Evolutionary conservation across 1,139 yeast species (phyloP).

Genomic region (Eremothecium cymbalariae): DNA sequence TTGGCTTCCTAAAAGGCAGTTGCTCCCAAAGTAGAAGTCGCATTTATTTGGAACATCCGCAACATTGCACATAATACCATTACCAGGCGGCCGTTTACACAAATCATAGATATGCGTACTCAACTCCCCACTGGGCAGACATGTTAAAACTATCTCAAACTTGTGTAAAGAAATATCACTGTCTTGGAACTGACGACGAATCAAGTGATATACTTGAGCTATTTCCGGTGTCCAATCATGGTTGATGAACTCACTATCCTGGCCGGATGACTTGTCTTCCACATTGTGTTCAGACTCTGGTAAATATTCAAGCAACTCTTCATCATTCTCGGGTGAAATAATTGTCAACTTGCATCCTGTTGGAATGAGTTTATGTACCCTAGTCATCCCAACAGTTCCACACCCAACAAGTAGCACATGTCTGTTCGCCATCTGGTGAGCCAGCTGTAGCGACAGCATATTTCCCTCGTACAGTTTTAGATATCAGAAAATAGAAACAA

Average conservation of each 20-base stretch:
- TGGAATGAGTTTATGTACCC: constrained; percentile 26
- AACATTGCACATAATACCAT: constrained; percentile 28
- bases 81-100: constrained; percentile 22
- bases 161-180: constrained; percentile 7
- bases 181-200: constrained; percentile 1
- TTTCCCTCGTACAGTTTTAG: too few species aligned
- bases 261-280: constrained; percentile 8
- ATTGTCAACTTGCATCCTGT: constrained; percentile 30
- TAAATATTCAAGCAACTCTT: constrained; percentile 10
- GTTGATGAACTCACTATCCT: constrained; percentile 17
- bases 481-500: too few species aligned
- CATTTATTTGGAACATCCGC: constrained; percentile 32
- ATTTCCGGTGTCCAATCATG: constrained; percentile 6
- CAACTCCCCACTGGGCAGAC: constrained; percentile 23
- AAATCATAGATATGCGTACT: constrained; percentile 23
- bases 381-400: constrained; percentile 30
- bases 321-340: constrained; percentile 23
- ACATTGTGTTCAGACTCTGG: constrained; percentile 4
- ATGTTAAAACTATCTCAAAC: constrained; percentile 26
- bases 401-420: constrained; percentile 29
- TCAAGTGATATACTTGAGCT: constrained; percentile 2
- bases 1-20: constrained; percentile 19
- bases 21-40: constrained; percentile 32
- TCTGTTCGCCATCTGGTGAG: constrained; percentile 24
- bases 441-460: constrained; percentile 25